Percentiles rank a stretch among this genome's conserved stretches.
These are phyloP conservation scores for Talaromyces verruculosus DNA, from an alignment of 2,329 filamentous ascomycete species.

Conservation along the genomic window DNA sequence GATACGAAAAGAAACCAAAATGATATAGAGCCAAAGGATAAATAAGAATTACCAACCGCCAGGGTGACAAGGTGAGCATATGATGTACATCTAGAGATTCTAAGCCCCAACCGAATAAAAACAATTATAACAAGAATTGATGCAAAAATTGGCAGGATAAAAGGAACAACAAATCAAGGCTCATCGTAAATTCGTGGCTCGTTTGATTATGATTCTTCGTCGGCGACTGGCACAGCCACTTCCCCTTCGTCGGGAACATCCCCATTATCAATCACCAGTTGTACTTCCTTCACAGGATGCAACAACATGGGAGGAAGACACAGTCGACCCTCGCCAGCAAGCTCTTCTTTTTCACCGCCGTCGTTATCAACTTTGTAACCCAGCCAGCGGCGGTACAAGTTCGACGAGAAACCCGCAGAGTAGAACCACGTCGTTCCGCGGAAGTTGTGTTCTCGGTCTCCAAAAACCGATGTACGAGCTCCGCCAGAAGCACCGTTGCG, in stretches of 20 bases:
- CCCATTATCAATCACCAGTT: conserved; percentile 49
- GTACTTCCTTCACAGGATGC: conserved; percentile 80
- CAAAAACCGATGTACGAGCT: conserved; percentile 69
- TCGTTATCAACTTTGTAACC: conserved; percentile 77
- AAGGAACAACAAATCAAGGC: conserved; percentile 12
- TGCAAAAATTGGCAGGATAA: background rate
- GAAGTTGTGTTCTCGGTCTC: conserved; percentile 86
- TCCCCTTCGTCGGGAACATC: conserved; percentile 21
- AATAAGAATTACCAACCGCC: conserved; percentile 19
- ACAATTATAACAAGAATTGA: conserved; percentile 12
- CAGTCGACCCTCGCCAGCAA: conserved; percentile 77
- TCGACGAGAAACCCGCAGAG: conserved; percentile 75
- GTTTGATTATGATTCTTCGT: conserved; percentile 10
- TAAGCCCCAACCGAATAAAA: conserved; percentile 10
- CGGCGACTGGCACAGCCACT: background rate
- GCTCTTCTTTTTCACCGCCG: conserved; percentile 74
- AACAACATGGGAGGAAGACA: conserved; percentile 86
- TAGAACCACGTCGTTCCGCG: conserved; percentile 89
- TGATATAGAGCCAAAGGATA: conserved; percentile 10
- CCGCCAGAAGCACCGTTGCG: conserved; percentile 74
- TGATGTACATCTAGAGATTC: conserved; percentile 20
- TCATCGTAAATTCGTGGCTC: conserved; percentile 18
- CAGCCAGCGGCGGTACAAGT: conserved; percentile 82
- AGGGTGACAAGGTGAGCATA: conserved; percentile 17
- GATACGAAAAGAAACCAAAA: background rate